Base-by-base conservation (phyloP, 129 eudicot genomes). In the Helichrysum umbraculigerum region DNA sequence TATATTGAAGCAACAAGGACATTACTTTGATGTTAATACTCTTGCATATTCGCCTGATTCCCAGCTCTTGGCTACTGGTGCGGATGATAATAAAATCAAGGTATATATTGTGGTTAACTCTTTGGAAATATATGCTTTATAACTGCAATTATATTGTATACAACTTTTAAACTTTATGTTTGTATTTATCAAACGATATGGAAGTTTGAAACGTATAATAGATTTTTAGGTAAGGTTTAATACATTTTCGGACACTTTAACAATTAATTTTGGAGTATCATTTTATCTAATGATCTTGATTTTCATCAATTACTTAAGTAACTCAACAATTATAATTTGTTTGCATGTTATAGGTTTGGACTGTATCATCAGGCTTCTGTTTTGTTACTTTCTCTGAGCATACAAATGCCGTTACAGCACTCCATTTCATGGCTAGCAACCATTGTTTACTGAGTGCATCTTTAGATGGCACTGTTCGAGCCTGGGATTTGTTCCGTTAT, bases 1-100 rank as follows among this genome's bases (percentile, higher is more conserved):
- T 78, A 89, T 91, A 68, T 42, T 94, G 79, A 94, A 91, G 75
- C 99, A 94, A 78, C 99, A 94, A 80, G 99, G 99, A 15, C 99
- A 94, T 83, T 94, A 91, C 65, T 94, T 87, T 83, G 99, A 94
- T 84, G 97, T 91, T 57, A 94, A 94, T 78, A 87, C 93, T 77
- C 78, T 94, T 82, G 99, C 96, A 0, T 94, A 87, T 81, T 94
- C 99, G 5, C 88, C 89, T 7, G 99, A 94, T 77, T 94, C 99
- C 1, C 99, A 94, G 82, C 91, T 94, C 32, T 82, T 94, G 78
- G 99, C 99, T 25, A 94, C 99, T 21, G 99, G 99, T 41, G 97
- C 99, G 59, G 99, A 94, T 87, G 99, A 94, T 75, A 94, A 94
- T 78, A 94, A 91, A 83, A 85, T 94, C 83, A 94, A 94, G 96